Evolutionary conservation across 139 green algal species (phyloP).

Genomic region (Pleodorina starrii): DNA sequence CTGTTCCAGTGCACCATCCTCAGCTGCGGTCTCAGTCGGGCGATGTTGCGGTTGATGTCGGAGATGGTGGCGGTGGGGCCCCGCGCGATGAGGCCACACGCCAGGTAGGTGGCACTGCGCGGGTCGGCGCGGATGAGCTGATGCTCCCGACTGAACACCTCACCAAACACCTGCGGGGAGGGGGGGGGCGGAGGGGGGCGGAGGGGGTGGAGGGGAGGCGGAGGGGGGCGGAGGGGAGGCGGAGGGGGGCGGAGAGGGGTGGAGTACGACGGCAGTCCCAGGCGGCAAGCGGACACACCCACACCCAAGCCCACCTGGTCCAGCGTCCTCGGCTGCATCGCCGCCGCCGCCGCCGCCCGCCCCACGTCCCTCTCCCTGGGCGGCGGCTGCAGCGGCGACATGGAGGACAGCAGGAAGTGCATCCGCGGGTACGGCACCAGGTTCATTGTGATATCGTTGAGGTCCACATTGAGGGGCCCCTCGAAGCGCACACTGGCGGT

Average conservation of each 20-base stretch:
- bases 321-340: slow-evolving; percentile 34
- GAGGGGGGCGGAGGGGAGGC: too few relatives aligned
- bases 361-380: slow-evolving; percentile 35
- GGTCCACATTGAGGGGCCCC: slow-evolving; percentile 76
- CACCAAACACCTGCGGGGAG: slow-evolving; percentile 82
- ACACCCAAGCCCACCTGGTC: slow-evolving; percentile 69
- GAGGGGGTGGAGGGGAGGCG: too few relatives aligned
- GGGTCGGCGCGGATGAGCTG: slow-evolving; percentile 81
- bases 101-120: slow-evolving; percentile 75
- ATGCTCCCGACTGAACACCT: slow-evolving; percentile 75
- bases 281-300: too few relatives aligned
- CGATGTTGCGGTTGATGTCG: slow-evolving; percentile 82
- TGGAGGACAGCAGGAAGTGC: slow-evolving; percentile 85
- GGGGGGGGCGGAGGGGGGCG: too few relatives aligned
- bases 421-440: slow-evolving; percentile 81
- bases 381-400: slow-evolving; percentile 70
- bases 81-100: slow-evolving; percentile 78
- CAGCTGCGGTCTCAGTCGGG: slow-evolving; percentile 68
- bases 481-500: slow-evolving; percentile 84
- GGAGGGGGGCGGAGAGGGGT: too few relatives aligned
- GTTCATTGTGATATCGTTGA: slow-evolving; percentile 92
- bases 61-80: slow-evolving; percentile 68
- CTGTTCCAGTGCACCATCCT: slow-evolving; percentile 85
- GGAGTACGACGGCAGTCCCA: too few relatives aligned
- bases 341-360: slow-evolving; percentile 10